phyloP scores from a whole-genome alignment of 129 eudicot genomes.

The Ambrosia trifida region DNA sequence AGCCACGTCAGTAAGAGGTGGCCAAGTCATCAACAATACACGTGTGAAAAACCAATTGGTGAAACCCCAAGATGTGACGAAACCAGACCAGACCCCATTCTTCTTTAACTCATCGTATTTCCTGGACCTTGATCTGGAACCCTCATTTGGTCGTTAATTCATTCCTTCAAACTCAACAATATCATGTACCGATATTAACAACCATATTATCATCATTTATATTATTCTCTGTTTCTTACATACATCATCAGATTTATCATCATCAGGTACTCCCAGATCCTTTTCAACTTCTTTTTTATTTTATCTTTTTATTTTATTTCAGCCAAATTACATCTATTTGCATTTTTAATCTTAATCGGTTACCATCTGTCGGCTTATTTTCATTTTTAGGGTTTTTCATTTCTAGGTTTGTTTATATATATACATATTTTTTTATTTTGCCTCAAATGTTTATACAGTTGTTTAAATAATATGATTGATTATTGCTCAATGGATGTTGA shows the following conservation, averaged over 20 bases:
- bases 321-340: not conserved
- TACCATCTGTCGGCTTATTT: not conserved
- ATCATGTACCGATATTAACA: not conserved
- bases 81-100: constrained; percentile 35
- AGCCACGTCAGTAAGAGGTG: constrained; percentile 10
- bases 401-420: constrained; percentile 1
- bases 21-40: constrained; percentile 19
- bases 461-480: not conserved
- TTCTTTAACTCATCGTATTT: constrained; percentile 21
- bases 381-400: constrained; percentile 30
- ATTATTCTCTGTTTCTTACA: no score
- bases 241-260: not conserved
- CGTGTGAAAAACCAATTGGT: constrained; percentile 30
- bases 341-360: not conserved
- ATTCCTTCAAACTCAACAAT: not conserved
- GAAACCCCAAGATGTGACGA: constrained; percentile 33
- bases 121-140: constrained; percentile 26
- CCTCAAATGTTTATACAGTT: not conserved
- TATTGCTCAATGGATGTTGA: not conserved
- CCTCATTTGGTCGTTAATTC: constrained; percentile 12
- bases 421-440: not conserved
- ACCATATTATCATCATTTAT: no score
- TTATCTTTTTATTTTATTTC: not conserved
- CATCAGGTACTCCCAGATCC: constrained; percentile 29
- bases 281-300: constrained; percentile 11